Percentiles rank a stretch among this genome's conserved stretches.
Evolutionary conservation across 2,329 filamentous ascomycete species (phyloP).

Genomic region (Geosmithia putterillii): DNA sequence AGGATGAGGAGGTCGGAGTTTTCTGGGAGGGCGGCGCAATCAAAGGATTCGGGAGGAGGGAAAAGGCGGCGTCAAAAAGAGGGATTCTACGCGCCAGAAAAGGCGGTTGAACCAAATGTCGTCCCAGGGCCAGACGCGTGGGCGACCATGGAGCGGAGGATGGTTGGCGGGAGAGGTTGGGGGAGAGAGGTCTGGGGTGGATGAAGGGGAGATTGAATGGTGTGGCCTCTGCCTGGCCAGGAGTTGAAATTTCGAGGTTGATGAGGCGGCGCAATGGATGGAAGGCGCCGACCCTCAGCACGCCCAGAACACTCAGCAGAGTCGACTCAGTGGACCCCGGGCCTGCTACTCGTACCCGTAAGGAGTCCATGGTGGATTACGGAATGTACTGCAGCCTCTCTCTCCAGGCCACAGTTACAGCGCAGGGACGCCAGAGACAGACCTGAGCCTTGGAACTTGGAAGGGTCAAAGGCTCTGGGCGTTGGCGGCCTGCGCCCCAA

Average conservation of each 20-base stretch:
- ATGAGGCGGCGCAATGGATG: constrained; percentile 5
- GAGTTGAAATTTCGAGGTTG: constrained; percentile 33
- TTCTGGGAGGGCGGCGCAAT: not conserved
- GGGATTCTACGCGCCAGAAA: constrained; percentile 1
- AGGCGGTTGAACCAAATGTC: constrained; percentile 20
- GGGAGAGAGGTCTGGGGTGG: constrained; percentile 8
- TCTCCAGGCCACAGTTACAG: too few species aligned
- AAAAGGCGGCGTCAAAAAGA: constrained; percentile 1
- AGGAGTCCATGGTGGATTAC: too few species aligned
- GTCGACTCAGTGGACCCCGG: too few species aligned
- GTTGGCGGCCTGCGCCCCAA: constrained; percentile 11
- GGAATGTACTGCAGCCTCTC: too few species aligned
- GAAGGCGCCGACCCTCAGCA: too few species aligned
- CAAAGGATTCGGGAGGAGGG: not conserved
- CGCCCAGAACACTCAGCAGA: too few species aligned
- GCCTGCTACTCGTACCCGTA: too few species aligned
- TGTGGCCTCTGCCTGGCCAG: constrained; percentile 14
- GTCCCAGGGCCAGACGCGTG: constrained; percentile 16
- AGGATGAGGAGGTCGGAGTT: not conserved
- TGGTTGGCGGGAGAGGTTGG: constrained; percentile 19
- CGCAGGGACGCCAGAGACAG: too few species aligned
- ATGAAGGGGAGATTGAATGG: not conserved
- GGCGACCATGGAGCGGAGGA: constrained; percentile 21
- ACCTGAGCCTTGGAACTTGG: not conserved
- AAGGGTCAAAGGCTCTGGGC: not conserved